Conservation (phyloP, 2,329 filamentous ascomycete species). For the Penicillium sp. region DNA sequence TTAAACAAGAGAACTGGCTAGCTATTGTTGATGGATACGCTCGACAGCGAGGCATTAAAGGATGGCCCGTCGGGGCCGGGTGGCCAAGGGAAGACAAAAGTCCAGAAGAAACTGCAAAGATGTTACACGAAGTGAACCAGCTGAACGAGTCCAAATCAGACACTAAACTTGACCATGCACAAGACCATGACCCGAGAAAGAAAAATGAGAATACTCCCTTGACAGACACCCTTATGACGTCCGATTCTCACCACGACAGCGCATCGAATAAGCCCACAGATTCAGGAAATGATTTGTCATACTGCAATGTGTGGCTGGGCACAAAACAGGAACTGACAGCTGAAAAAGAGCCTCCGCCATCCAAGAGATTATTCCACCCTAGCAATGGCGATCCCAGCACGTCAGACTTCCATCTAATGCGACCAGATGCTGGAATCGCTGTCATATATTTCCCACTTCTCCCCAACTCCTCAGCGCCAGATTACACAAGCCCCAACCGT, state of each 20-base stretch:
- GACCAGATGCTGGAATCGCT: conserved; percentile 77
- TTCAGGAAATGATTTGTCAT: conserved; percentile 61
- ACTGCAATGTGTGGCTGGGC: conserved; percentile 95
- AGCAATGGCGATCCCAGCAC: conserved; percentile 55
- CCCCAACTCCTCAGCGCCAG: conserved; percentile 58
- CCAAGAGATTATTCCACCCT: conserved; percentile 46
- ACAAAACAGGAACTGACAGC: conserved; percentile 68
- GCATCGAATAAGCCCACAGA: background rate
- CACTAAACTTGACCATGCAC: conserved; percentile 59
- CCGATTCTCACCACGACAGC: conserved; percentile 24
- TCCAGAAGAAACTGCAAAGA: conserved; percentile 56
- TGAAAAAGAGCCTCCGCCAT: conserved; percentile 50
- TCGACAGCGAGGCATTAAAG: conserved; percentile 80
- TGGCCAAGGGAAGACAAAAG: conserved; percentile 70
- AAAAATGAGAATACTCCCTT: background rate
- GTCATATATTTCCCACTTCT: conserved; percentile 89
- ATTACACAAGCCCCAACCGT: conserved; percentile 21
- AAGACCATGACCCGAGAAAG: conserved; percentile 16
- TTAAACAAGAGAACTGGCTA: conserved; percentile 91
- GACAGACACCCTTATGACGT: conserved; percentile 20
- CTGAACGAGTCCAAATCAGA: conserved; percentile 58
- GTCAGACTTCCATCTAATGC: conserved; percentile 65
- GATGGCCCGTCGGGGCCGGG: conserved; percentile 91
- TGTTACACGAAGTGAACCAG: conserved; percentile 66
- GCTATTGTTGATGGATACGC: conserved; percentile 92